phyloP scores from a whole-genome alignment of 257 asterid genomes.

The Nicotiana obtusifolia region DNA sequence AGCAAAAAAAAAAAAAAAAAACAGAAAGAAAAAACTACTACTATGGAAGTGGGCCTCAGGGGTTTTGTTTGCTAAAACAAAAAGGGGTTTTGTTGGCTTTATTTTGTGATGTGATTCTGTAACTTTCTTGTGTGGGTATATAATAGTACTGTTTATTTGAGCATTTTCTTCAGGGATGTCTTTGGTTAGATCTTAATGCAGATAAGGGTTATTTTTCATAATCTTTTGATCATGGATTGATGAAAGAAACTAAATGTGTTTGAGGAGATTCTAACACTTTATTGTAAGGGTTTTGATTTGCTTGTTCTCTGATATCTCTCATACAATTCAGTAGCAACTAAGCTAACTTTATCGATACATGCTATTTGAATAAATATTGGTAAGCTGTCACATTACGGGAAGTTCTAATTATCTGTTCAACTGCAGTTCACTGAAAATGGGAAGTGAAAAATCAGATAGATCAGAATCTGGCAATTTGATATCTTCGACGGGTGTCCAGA shows the following conservation, averaged over 20 bases:
- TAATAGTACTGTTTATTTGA: neutral
- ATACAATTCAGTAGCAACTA: neutral
- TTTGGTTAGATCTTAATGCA: neutral
- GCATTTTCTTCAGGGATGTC: neutral
- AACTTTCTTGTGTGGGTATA: neutral
- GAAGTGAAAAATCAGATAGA: neutral
- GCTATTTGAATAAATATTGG: neutral
- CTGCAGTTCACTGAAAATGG: slow-evolving; percentile 9
- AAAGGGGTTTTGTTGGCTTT: too few species aligned
- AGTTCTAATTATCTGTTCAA: neutral
- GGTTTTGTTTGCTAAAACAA: too few species aligned
- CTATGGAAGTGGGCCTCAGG: too few species aligned
- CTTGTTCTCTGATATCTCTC: neutral
- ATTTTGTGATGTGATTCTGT: neutral
- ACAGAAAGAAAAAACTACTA: too few species aligned
- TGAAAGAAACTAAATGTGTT: neutral
- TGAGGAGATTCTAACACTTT: neutral
- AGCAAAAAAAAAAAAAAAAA: too few species aligned
- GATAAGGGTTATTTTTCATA: neutral
- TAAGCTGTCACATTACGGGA: neutral
- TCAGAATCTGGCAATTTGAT: neutral
- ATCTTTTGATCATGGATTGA: neutral
- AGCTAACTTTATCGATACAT: neutral
- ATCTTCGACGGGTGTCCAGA: neutral
- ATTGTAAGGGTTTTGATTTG: neutral